Evolutionary conservation across 2,329 filamentous ascomycete genomes (phyloP).

Genomic region (Trichophyton simii): DNA sequence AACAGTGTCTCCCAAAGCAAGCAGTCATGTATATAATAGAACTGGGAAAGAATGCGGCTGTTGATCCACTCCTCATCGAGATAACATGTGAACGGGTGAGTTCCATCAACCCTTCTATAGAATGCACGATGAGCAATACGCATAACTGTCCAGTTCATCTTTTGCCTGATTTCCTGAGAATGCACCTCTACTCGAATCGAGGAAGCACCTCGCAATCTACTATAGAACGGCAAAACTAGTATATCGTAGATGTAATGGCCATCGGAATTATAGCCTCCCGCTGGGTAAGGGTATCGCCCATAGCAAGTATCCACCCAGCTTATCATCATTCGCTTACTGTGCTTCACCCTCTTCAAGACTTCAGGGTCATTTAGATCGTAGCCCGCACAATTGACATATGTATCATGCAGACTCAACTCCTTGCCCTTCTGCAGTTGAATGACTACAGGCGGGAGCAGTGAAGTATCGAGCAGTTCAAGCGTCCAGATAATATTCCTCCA

Average conservation of each 20-base stretch:
- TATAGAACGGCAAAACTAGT: background rate
- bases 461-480: background rate
- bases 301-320: background rate
- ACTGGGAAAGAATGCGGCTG: background rate
- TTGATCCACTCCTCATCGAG: background rate
- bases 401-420: background rate
- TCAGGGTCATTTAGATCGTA: background rate
- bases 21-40: background rate
- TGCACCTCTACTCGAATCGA: background rate
- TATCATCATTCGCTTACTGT: background rate
- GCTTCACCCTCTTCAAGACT: background rate
- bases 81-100: background rate
- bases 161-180: background rate
- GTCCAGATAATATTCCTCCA: slow-evolving; percentile 1
- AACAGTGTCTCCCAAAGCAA: background rate
- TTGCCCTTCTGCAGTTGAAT: background rate
- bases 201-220: background rate
- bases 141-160: background rate
- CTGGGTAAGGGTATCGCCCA: background rate
- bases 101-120: background rate
- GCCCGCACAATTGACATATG: background rate
- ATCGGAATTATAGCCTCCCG: background rate
- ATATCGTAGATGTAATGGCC: background rate
- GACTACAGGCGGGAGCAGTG: background rate
- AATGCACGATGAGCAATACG: background rate